Evolutionary conservation across 352 stramenopile genomes (phyloP).

Genomic region (Globisporangium middletonii): DNA sequence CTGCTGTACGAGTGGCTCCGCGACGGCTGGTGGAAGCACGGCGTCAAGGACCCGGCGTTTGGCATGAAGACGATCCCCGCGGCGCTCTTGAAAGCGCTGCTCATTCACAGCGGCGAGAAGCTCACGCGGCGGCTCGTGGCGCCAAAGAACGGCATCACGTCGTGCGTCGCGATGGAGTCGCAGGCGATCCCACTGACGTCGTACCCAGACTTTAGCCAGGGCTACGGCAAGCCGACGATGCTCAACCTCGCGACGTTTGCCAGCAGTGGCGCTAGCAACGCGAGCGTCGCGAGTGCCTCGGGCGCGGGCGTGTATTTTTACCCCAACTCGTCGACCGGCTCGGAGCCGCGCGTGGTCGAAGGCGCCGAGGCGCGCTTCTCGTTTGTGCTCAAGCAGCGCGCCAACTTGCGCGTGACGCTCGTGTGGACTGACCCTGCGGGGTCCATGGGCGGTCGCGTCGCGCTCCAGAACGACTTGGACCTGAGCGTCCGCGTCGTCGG

Average conservation of each 20-base stretch:
- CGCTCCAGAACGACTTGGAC: slow-evolving; percentile 70
- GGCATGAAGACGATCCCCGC: slow-evolving; percentile 56
- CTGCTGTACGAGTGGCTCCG: slow-evolving; percentile 75
- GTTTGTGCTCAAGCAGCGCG: slow-evolving; percentile 43
- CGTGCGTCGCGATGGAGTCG: slow-evolving; percentile 34
- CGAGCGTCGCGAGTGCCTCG: neutral
- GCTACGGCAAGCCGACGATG: slow-evolving; percentile 78
- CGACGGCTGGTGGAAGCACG: slow-evolving; percentile 74
- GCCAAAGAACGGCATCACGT: slow-evolving; percentile 37
- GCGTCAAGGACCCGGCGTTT: slow-evolving; percentile 41
- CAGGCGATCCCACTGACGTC: slow-evolving; percentile 22
- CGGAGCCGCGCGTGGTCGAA: slow-evolving; percentile 48
- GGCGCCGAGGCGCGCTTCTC: slow-evolving; percentile 41
- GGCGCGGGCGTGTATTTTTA: slow-evolving; percentile 49
- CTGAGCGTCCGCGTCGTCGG: slow-evolving; percentile 49
- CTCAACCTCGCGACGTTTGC: slow-evolving; percentile 66
- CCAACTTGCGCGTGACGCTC: slow-evolving; percentile 60
- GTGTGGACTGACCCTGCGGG: slow-evolving; percentile 69
- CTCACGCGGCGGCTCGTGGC: slow-evolving; percentile 40
- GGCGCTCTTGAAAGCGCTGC: slow-evolving; percentile 66
- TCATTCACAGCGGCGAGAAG: slow-evolving; percentile 72
- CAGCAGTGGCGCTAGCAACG: slow-evolving; percentile 13
- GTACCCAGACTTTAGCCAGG: slow-evolving; percentile 73
- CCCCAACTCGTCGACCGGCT: slow-evolving; percentile 37
- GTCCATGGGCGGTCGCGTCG: slow-evolving; percentile 37